Evolutionary conservation across 176 grass and related monocot genomes (phyloP).

Genomic region (Thalia dealbata): DNA sequence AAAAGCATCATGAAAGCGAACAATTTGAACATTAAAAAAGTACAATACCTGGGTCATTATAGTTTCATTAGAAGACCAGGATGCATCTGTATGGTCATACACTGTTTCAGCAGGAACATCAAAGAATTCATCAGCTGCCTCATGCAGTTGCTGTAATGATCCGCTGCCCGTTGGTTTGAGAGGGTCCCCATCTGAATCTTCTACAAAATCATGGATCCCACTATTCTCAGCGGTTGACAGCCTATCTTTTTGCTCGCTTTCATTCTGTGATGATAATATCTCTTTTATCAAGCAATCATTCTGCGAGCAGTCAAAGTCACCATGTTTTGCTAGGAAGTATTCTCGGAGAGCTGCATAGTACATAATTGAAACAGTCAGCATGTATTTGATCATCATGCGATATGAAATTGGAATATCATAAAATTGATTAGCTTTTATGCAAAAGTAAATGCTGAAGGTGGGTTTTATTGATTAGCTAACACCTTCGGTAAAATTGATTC

Average conservation of each 20-base stretch:
- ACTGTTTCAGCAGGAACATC: conserved; percentile 21
- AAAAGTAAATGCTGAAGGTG: no score
- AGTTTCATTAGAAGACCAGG: conserved; percentile 5
- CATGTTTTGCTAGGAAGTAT: conserved; percentile 82
- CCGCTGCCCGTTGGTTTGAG: background rate
- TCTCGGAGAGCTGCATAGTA: conserved; percentile 61
- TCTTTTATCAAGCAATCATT: conserved; percentile 13
- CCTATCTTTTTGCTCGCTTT: conserved; percentile 10
- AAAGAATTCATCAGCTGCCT: conserved; percentile 31
- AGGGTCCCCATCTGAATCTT: conserved; percentile 8
- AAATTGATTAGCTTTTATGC: no score
- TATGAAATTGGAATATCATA: background rate
- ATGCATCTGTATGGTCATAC: conserved; percentile 4
- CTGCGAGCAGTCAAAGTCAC: conserved; percentile 47
- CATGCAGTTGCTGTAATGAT: conserved; percentile 16
- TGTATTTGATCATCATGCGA: background rate
- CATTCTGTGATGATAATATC: background rate
- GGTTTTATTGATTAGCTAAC: no score
- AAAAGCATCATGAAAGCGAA: background rate
- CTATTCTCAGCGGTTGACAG: background rate
- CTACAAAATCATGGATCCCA: conserved; percentile 3
- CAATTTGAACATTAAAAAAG: background rate
- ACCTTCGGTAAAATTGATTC: background rate
- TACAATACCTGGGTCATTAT: conserved; percentile 1
- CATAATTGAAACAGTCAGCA: conserved; percentile 1